These are phyloP conservation scores for Wickerhamomyces strasburgensis DNA, from an alignment of 805 yeast species.

Conservation along the genomic window DNA sequence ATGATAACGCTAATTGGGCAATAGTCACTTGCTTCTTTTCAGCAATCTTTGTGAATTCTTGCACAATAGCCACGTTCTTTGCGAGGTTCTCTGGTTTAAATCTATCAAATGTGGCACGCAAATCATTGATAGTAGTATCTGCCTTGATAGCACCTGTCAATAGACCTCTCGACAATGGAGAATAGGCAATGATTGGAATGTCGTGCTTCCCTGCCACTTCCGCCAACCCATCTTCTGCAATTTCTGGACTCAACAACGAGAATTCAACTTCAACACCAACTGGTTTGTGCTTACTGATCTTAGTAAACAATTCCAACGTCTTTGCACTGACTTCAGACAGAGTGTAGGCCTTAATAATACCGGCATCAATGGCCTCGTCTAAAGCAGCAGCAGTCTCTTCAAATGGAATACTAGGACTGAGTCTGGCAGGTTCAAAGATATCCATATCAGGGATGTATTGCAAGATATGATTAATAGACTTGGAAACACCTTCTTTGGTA, in stretches of 20 bases:
- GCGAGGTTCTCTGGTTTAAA: constrained; percentile 53
- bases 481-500: constrained; percentile 28
- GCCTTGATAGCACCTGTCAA: constrained; percentile 56
- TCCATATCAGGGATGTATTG: constrained; percentile 41
- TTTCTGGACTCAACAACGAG: constrained; percentile 63
- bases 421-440: constrained; percentile 66
- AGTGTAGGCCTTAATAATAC: constrained; percentile 64
- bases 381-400: constrained; percentile 55
- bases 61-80: constrained; percentile 48
- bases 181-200: constrained; percentile 69
- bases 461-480: constrained; percentile 42
- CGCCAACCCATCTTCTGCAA: constrained; percentile 56
- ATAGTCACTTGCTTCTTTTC: constrained; percentile 38
- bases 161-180: constrained; percentile 76
- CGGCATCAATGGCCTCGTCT: constrained; percentile 52
- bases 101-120: constrained; percentile 45
- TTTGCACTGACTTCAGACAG: constrained; percentile 65
- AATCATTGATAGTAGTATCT: constrained; percentile 46
- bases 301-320: constrained; percentile 54
- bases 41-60: constrained; percentile 47
- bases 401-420: constrained; percentile 50
- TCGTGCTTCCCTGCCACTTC: constrained; percentile 49
- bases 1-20: constrained; percentile 67
- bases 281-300: constrained; percentile 44
- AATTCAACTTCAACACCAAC: constrained; percentile 72